Conservation (phyloP, 208 protist genomes). For the Leishmania tarentolae region DNA sequence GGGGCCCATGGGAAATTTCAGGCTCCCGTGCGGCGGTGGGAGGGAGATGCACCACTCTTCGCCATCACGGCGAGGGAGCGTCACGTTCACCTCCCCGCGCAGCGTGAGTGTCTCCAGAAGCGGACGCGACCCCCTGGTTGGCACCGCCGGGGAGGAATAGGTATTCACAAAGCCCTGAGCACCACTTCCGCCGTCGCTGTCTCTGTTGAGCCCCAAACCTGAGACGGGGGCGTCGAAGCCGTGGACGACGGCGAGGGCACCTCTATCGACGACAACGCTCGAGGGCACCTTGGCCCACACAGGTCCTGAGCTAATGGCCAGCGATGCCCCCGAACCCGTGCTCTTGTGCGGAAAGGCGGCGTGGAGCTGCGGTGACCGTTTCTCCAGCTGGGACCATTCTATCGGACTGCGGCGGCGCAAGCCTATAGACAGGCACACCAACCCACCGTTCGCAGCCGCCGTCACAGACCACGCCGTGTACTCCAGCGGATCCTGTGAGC, state of each 20-base stretch:
- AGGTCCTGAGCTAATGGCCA: neutral
- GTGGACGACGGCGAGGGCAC: neutral
- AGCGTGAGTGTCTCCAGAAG: constrained; percentile 32
- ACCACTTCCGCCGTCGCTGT: neutral
- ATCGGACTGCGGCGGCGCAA: constrained; percentile 35
- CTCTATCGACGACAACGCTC: neutral
- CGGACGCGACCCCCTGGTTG: neutral
- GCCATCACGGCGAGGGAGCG: constrained; percentile 21
- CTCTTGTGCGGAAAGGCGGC: neutral
- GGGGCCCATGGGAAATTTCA: constrained; percentile 26
- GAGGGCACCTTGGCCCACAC: neutral
- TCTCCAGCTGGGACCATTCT: constrained; percentile 8
- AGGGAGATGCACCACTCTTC: constrained; percentile 25
- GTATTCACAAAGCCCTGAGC: neutral
- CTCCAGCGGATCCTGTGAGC: constrained; percentile 9
- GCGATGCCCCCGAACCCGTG: neutral
- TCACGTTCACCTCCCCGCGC: constrained; percentile 21
- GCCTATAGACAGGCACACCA: constrained; percentile 52
- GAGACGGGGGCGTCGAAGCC: constrained; percentile 2
- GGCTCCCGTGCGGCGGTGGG: constrained; percentile 22
- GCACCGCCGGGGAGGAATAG: neutral
- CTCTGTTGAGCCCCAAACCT: neutral
- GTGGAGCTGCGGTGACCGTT: no score
- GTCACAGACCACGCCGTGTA: constrained; percentile 58
- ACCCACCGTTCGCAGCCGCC: constrained; percentile 40